Evolutionary conservation across 495 filamentous ascomycete species (phyloP).

Genomic region (Cercophora newfieldiana): DNA sequence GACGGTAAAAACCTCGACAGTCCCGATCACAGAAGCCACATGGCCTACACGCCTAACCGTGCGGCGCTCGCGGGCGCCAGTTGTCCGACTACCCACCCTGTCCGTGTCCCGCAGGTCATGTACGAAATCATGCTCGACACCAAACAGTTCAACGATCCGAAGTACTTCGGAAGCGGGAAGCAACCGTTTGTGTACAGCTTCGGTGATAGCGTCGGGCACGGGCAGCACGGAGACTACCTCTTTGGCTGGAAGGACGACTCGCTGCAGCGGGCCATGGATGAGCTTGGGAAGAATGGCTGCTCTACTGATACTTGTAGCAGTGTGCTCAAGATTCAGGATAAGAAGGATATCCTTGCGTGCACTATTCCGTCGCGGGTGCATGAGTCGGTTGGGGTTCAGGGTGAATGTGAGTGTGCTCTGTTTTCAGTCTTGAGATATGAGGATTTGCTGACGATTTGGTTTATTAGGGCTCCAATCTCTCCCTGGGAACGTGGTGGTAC

Average conservation of each 20-base stretch:
- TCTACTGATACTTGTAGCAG: too few relatives aligned
- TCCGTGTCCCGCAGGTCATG: constrained; percentile 44
- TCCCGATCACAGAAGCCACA: constrained; percentile 40
- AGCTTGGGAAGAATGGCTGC: too few relatives aligned
- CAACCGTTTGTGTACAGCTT: constrained; percentile 49
- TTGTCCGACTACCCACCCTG: constrained; percentile 42
- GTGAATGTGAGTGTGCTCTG: too few relatives aligned
- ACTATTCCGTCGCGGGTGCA: too few relatives aligned
- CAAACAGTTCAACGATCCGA: constrained; percentile 36
- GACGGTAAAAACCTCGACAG: constrained; percentile 36
- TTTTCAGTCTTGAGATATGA: too few relatives aligned
- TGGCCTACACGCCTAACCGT: constrained; percentile 33
- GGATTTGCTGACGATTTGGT: too few relatives aligned
- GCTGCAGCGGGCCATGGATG: constrained; percentile 47
- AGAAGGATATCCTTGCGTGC: too few relatives aligned
- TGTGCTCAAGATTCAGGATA: too few relatives aligned
- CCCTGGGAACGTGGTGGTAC: too few relatives aligned
- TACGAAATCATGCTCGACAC: constrained; percentile 37
- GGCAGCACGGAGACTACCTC: constrained; percentile 48
- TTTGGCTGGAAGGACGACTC: constrained; percentile 45
- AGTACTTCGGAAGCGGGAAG: too few relatives aligned
- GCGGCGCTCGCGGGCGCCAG: constrained; percentile 25
- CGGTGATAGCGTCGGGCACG: constrained; percentile 48
- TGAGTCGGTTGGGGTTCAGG: too few relatives aligned
- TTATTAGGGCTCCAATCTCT: too few relatives aligned